Evolutionary conservation across 768 basidiomycete genomes (phyloP).

Genomic region (Sistotremastrum niveocremeum): DNA sequence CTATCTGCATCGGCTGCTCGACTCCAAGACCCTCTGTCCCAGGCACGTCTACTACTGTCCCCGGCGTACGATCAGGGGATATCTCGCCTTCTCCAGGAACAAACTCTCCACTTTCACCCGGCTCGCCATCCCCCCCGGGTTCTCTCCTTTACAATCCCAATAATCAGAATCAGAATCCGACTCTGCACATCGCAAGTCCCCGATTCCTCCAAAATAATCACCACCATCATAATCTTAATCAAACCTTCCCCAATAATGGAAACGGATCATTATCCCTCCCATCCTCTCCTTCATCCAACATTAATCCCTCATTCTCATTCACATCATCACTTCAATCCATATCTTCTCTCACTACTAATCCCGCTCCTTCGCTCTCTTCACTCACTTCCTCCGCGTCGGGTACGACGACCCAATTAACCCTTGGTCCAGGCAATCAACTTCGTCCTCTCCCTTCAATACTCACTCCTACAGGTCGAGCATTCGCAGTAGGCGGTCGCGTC

Average conservation of each 20-base stretch:
- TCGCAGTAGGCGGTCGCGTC: conserved; percentile 64
- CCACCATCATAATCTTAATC: too few species aligned
- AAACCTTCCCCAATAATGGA: background rate
- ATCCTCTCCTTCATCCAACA: conserved; percentile 3
- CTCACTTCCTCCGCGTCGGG: conserved; percentile 3
- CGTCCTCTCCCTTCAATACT: conserved; percentile 33
- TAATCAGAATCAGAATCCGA: background rate
- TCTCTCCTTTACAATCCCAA: background rate
- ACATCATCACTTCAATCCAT: conserved; percentile 4
- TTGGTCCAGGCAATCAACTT: background rate
- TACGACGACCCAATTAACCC: conserved; percentile 2
- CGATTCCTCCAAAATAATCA: background rate
- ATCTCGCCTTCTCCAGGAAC: too few species aligned
- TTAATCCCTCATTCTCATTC: conserved; percentile 2
- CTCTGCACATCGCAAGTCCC: background rate
- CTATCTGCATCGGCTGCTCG: conserved; percentile 67
- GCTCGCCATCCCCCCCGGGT: background rate
- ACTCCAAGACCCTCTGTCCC: conserved; percentile 22
- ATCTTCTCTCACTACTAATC: conserved; percentile 6
- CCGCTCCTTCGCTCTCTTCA: background rate
- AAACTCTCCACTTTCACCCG: too few species aligned
- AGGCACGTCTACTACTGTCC: background rate
- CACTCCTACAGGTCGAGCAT: conserved; percentile 71
- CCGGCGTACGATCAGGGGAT: background rate
- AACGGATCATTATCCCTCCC: background rate